Percentiles rank a stretch among this genome's conserved stretches.
Conservation (phyloP, 176 grass and related monocot species). For the Oryza officinalis region DNA sequence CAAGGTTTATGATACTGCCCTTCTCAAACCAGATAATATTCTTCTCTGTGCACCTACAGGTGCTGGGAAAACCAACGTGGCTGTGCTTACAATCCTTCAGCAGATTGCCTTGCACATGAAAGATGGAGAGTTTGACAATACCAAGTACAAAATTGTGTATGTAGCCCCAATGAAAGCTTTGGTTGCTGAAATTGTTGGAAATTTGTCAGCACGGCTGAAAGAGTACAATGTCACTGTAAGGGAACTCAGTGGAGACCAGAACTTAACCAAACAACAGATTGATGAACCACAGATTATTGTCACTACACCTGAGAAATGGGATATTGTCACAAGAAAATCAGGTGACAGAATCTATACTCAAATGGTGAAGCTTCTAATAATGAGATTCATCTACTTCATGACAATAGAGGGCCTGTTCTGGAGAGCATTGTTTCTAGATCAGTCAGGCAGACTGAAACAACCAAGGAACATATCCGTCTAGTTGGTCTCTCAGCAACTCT, state of each 20-base stretch:
- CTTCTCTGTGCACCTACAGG: conserved; percentile 85
- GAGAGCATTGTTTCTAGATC: conserved; percentile 96
- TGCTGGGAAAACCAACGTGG: conserved; percentile 95
- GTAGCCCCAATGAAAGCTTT: conserved; percentile 99
- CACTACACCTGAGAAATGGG: conserved; percentile 98
- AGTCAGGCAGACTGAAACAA: conserved; percentile 85
- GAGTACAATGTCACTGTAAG: conserved; percentile 70
- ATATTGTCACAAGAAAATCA: conserved; percentile 95
- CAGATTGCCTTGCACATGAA: conserved; percentile 82
- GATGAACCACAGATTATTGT: conserved; percentile 98
- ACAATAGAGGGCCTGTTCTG: conserved; percentile 93
- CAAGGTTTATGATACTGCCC: conserved; percentile 83
- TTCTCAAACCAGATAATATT: conserved; percentile 70
- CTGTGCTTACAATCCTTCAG: conserved; percentile 89
- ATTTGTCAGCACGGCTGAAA: conserved; percentile 65
- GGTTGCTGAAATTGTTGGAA: conserved; percentile 94
- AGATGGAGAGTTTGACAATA: conserved; percentile 74
- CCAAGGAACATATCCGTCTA: conserved; percentile 80
- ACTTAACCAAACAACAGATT: conserved; percentile 84
- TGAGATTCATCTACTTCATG: conserved; percentile 96
- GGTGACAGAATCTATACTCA: conserved; percentile 93
- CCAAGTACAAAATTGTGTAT: conserved; percentile 94
- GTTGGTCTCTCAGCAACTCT: conserved; percentile 90
- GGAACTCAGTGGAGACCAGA: conserved; percentile 95
- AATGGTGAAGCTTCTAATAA: conserved; percentile 87